Conservation (phyloP, 1,139 yeast genomes). For the Candida tropicalis region DNA sequence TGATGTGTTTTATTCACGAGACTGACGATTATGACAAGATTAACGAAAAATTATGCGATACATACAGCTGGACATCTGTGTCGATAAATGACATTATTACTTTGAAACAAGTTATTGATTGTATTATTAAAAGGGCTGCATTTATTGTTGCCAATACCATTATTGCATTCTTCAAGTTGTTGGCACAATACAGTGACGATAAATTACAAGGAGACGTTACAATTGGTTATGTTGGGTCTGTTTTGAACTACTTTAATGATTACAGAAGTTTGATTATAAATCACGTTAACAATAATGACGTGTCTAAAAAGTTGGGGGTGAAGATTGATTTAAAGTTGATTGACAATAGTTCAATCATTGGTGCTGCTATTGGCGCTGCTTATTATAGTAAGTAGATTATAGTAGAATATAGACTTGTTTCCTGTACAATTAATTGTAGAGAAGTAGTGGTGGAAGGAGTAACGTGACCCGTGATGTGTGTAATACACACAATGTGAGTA, state of each 20-base stretch:
- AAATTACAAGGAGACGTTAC: conserved; percentile 23
- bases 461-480: too few species aligned
- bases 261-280: conserved; percentile 34
- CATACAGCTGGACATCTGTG: conserved; percentile 28
- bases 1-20: conserved; percentile 42
- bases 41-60: conserved; percentile 22
- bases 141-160: conserved; percentile 42
- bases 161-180: conserved; percentile 38
- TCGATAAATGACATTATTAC: conserved; percentile 27
- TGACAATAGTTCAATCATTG: conserved; percentile 47
- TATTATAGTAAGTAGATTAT: conserved; percentile 21
- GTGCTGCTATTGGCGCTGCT: conserved; percentile 55
- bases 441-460: not conserved
- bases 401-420: too few species aligned
- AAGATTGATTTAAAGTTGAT: conserved; percentile 41
- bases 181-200: conserved; percentile 28
- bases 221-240: conserved; percentile 51
- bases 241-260: conserved; percentile 37
- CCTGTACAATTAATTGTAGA: too few species aligned
- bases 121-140: conserved; percentile 43
- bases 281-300: conserved; percentile 33
- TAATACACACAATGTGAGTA: too few species aligned
- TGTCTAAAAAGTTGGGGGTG: conserved; percentile 29
- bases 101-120: conserved; percentile 30
- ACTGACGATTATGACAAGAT: conserved; percentile 25